These are phyloP conservation scores for Trichodelitschia bisporula DNA, from an alignment of 495 filamentous ascomycete genomes.

Conservation along the genomic window DNA sequence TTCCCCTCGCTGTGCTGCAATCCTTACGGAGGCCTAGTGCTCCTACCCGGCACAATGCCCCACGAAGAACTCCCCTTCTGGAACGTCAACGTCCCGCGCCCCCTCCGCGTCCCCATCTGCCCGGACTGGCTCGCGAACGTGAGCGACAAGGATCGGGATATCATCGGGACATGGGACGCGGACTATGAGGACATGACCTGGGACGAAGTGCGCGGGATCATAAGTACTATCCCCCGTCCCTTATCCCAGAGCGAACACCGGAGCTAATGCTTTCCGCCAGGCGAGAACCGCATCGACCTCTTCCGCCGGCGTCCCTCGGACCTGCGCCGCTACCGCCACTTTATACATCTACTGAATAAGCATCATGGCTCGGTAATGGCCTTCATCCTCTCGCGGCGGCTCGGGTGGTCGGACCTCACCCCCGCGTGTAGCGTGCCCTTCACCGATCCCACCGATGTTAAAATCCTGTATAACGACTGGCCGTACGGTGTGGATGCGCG, in stretches of 20 bases:
- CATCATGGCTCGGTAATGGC: constrained; percentile 48
- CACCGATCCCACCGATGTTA: constrained; percentile 32
- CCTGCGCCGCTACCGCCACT: constrained; percentile 45
- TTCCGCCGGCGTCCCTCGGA: constrained; percentile 56
- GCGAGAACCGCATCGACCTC: constrained; percentile 38
- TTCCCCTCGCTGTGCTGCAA: too few relatives aligned
- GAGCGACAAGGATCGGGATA: constrained; percentile 27
- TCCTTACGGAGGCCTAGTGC: too few relatives aligned
- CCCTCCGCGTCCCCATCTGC: constrained; percentile 34
- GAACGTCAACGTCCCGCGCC: constrained; percentile 48
- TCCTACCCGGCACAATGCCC: too few relatives aligned
- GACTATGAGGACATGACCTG: constrained; percentile 32
- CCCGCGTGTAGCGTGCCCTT: constrained; percentile 24
- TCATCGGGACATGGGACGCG: constrained; percentile 39
- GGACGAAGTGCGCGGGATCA: constrained; percentile 34
- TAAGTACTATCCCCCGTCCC: constrained; percentile 18
- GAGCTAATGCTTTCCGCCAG: constrained; percentile 5
- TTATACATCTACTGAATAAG: constrained; percentile 31
- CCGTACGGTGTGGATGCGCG: constrained; percentile 55
- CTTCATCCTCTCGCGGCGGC: constrained; percentile 39
- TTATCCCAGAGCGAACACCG: background rate
- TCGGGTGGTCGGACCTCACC: constrained; percentile 33
- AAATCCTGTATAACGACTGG: constrained; percentile 72
- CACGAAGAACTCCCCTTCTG: constrained; percentile 64
- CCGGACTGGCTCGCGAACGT: constrained; percentile 39